A percentile compares a stretch with the other conserved stretches of the same genome.
Evolutionary conservation across 805 yeast species (phyloP).

Genomic region (Saccharomycopsis sp.): DNA sequence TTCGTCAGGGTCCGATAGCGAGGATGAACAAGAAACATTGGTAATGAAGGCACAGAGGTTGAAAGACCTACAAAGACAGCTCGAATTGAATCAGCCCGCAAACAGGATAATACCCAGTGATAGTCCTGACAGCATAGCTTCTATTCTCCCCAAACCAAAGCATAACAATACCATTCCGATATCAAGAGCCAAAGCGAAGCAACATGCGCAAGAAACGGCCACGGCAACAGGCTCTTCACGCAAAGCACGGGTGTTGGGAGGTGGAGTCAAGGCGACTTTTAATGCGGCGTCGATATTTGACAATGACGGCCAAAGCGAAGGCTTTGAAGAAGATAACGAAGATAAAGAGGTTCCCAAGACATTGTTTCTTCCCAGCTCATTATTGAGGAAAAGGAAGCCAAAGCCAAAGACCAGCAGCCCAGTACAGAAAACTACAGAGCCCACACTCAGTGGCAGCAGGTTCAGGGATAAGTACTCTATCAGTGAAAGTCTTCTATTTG

Average conservation of each 20-base stretch:
- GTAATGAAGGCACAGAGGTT: conserved; percentile 3
- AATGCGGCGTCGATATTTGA: conserved; percentile 22
- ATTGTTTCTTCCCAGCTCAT: conserved; percentile 12
- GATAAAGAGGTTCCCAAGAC: conserved; percentile 3
- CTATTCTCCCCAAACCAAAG: conserved; percentile 2
- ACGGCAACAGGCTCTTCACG: neutral
- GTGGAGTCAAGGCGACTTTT: conserved; percentile 25
- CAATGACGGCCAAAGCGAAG: conserved; percentile 5
- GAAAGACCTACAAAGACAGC: neutral
- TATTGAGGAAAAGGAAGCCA: conserved; percentile 7
- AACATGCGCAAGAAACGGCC: neutral
- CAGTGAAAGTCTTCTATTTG: neutral
- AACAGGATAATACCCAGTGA: neutral
- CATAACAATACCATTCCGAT: neutral
- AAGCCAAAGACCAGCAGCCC: conserved; percentile 2
- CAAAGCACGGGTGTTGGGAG: conserved; percentile 21
- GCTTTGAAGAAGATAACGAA: neutral
- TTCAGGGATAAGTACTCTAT: neutral
- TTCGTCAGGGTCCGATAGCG: neutral
- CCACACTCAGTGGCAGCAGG: neutral
- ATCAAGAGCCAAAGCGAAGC: neutral
- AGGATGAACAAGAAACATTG: conserved; percentile 3
- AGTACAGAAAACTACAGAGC: conserved; percentile 7
- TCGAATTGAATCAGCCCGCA: neutral
- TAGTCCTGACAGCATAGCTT: conserved; percentile 1